Conservation (phyloP, 1,139 yeast species). For the Yamadazyma dendronema region DNA sequence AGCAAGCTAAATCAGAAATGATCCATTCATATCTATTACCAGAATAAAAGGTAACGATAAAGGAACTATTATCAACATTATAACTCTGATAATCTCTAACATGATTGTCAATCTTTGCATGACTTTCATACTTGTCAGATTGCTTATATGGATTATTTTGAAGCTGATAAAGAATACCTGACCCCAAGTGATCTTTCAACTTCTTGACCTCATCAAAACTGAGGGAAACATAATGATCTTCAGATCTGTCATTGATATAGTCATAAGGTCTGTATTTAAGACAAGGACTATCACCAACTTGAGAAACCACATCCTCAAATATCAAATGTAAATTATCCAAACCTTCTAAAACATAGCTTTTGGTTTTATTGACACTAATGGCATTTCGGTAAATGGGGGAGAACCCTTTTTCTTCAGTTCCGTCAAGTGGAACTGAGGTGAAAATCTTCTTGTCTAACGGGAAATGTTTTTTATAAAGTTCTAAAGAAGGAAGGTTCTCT, state of each 20-base stretch:
- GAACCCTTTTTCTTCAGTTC: slow-evolving; percentile 29
- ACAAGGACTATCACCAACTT: slow-evolving; percentile 24
- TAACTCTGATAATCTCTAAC: slow-evolving; percentile 19
- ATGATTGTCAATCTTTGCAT: slow-evolving; percentile 29
- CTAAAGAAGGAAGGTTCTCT: slow-evolving; percentile 15
- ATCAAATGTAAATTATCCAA: slow-evolving; percentile 29
- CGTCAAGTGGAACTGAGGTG: slow-evolving; percentile 27
- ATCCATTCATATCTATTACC: slow-evolving; percentile 41
- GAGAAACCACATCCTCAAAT: slow-evolving; percentile 22
- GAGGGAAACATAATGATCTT: slow-evolving; percentile 17
- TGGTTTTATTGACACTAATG: slow-evolving; percentile 20
- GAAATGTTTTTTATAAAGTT: slow-evolving; percentile 19
- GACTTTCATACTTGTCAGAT: slow-evolving; percentile 19
- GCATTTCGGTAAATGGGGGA: slow-evolving; percentile 34
- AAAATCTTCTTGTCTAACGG: slow-evolving; percentile 23
- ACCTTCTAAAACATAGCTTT: slow-evolving; percentile 22
- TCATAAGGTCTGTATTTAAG: slow-evolving; percentile 32
- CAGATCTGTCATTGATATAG: slow-evolving; percentile 24
- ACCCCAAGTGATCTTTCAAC: slow-evolving; percentile 25
- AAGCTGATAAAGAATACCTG: slow-evolving; percentile 33
- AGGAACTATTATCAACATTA: slow-evolving; percentile 26
- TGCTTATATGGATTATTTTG: slow-evolving; percentile 28
- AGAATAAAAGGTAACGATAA: slow-evolving; percentile 33
- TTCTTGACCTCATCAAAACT: slow-evolving; percentile 23
- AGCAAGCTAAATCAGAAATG: slow-evolving; percentile 37